Conservation (phyloP, 2,329 filamentous ascomycete genomes). For the Didymella pomorum region DNA sequence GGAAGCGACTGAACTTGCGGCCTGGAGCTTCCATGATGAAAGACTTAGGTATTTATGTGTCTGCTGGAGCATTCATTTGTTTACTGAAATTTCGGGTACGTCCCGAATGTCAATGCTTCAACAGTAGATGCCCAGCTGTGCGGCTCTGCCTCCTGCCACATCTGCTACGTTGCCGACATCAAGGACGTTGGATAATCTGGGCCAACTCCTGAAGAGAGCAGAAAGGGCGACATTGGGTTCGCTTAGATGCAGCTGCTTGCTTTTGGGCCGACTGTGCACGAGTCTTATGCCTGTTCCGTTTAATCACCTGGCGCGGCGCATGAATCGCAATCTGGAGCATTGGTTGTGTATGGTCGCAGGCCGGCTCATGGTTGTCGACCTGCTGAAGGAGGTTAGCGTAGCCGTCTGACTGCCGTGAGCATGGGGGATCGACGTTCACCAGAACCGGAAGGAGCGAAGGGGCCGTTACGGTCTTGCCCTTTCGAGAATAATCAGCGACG, state of each 20-base stretch:
- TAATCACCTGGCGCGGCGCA: slow-evolving; percentile 13
- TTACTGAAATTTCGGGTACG: not conserved
- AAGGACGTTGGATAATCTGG: slow-evolving; percentile 2
- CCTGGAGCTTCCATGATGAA: not conserved
- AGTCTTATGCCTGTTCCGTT: not conserved
- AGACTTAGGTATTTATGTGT: slow-evolving; percentile 11
- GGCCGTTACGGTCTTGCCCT: not conserved
- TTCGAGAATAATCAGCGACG: slow-evolving; percentile 10
- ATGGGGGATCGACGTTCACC: slow-evolving; percentile 18
- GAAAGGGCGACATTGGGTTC: slow-evolving; percentile 16
- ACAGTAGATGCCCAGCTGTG: not conserved
- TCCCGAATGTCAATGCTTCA: not conserved
- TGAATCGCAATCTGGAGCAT: slow-evolving; percentile 9
- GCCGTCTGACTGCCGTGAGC: slow-evolving; percentile 14
- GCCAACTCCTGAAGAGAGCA: slow-evolving; percentile 14
- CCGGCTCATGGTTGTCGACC: slow-evolving; percentile 11
- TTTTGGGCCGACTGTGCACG: slow-evolving; percentile 5
- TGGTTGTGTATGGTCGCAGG: not conserved
- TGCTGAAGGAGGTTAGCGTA: slow-evolving; percentile 18
- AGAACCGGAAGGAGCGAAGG: slow-evolving; percentile 16
- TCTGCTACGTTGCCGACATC: slow-evolving; percentile 8
- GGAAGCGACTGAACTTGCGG: slow-evolving; percentile 2
- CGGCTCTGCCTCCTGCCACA: slow-evolving; percentile 14
- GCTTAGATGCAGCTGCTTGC: slow-evolving; percentile 3
- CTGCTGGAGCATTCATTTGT: not conserved